Conservation (phyloP, 345 rosid genomes). For the Jatropha curcas region DNA sequence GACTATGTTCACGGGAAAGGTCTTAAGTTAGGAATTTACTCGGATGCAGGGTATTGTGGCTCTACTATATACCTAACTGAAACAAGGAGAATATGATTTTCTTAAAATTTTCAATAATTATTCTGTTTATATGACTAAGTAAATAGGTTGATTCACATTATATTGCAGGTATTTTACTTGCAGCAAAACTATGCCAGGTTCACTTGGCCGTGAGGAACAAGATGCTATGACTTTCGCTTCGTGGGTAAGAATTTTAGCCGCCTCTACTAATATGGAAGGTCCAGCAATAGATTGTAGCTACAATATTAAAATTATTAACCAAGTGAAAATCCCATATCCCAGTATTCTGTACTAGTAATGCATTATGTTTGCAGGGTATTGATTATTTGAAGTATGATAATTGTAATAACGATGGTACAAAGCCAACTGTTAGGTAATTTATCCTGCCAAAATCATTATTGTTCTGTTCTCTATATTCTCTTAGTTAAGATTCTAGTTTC, state of each 20-base stretch:
- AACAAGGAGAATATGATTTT: background rate
- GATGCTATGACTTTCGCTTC: constrained; percentile 90
- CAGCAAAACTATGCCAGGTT: constrained; percentile 89
- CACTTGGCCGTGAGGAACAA: constrained; percentile 80
- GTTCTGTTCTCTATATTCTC: background rate
- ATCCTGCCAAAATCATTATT: background rate
- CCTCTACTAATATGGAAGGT: background rate
- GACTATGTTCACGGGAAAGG: constrained; percentile 30
- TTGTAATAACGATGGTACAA: constrained; percentile 18
- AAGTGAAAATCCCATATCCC: background rate
- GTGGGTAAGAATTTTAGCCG: constrained; percentile 53
- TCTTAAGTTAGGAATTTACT: constrained; percentile 29
- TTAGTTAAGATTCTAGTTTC: background rate
- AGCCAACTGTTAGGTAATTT: constrained; percentile 23
- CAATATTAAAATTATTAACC: no score
- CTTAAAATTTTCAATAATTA: no score
- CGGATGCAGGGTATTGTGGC: constrained; percentile 27
- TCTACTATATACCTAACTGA: background rate
- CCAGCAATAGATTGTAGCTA: background rate
- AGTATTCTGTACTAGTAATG: background rate
- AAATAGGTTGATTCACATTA: background rate
- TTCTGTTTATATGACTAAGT: no score
- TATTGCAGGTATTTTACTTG: constrained; percentile 70
- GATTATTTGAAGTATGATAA: constrained; percentile 32
- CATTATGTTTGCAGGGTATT: constrained; percentile 22